Evolutionary conservation across 345 rosid genomes (phyloP).

Genomic region (Streptanthus diversifolius): DNA sequence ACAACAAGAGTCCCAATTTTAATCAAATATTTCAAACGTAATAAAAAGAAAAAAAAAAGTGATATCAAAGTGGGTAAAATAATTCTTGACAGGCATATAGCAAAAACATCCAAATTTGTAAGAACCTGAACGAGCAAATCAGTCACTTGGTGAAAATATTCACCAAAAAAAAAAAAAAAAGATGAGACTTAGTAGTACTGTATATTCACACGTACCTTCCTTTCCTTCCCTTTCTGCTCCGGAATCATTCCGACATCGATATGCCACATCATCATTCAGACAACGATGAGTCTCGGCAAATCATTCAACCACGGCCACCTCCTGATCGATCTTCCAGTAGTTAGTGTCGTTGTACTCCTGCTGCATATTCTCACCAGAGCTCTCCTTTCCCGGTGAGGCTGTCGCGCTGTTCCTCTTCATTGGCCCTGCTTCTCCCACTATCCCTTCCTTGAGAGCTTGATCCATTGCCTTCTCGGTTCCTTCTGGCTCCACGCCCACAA

Average conservation of each 20-base stretch:
- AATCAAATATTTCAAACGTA: conserved; percentile 28
- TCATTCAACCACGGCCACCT: conserved; percentile 77
- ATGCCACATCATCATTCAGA: conserved; percentile 13
- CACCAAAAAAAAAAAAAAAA: background rate
- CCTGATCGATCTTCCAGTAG: conserved; percentile 94
- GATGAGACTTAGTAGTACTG: conserved; percentile 26
- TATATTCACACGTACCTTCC: conserved; percentile 31
- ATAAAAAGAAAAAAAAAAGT: background rate
- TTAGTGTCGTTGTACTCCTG: conserved; percentile 91
- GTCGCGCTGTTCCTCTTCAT: conserved; percentile 62
- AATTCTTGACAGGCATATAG: conserved; percentile 15
- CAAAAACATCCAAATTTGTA: conserved; percentile 22
- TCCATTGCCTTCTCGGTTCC: conserved; percentile 96
- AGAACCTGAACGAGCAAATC: conserved; percentile 25
- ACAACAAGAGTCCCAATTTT: conserved; percentile 21
- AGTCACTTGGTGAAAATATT: conserved; percentile 15
- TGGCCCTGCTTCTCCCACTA: conserved; percentile 92
- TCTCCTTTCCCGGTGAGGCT: conserved; percentile 51
- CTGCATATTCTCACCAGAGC: conserved; percentile 50
- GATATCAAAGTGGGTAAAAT: conserved; percentile 1
- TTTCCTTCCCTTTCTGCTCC: background rate
- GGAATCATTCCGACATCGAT: conserved; percentile 2
- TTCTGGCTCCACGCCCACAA: conserved; percentile 86
- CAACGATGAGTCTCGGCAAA: background rate
- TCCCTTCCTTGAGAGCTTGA: conserved; percentile 93